Evolutionary conservation across 225 moss, liverwort and hornwort species (phyloP).

Genomic region (Physcomitrium patens): DNA sequence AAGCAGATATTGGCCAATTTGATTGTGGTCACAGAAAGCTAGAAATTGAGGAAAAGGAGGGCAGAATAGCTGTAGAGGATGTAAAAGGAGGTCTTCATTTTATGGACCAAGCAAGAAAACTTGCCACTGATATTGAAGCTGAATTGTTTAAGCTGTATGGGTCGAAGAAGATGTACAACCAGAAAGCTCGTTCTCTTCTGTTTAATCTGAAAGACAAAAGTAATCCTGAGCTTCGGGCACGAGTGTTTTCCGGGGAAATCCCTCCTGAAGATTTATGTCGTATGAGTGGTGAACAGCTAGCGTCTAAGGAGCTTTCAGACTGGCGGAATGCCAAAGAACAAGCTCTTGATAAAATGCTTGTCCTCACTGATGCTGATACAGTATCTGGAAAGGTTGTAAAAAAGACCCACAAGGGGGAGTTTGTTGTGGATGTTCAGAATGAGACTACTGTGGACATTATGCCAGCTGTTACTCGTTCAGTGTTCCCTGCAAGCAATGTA

Average conservation of each 20-base stretch:
- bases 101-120: conserved; percentile 89
- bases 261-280: conserved; percentile 76
- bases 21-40: conserved; percentile 62
- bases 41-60: conserved; percentile 63
- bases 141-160: conserved; percentile 78
- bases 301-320: conserved; percentile 91
- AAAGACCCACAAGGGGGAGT: conserved; percentile 97
- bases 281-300: conserved; percentile 88
- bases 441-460: conserved; percentile 56
- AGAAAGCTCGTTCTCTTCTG: conserved; percentile 95
- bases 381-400: conserved; percentile 87
- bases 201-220: conserved; percentile 97
- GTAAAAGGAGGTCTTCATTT: conserved; percentile 82
- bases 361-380: conserved; percentile 86
- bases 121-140: conserved; percentile 80
- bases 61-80: conserved; percentile 62
- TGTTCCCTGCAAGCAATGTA: conserved; percentile 49
- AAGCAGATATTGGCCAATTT: conserved; percentile 51
- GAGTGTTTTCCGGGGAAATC: conserved; percentile 90
- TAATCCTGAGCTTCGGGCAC: conserved; percentile 91
- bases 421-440: conserved; percentile 71
- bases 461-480: conserved; percentile 52
- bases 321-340: conserved; percentile 96
- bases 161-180: conserved; percentile 90
- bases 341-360: conserved; percentile 90